Base-by-base conservation (phyloP, 2,329 filamentous ascomycete genomes). In the Dryadomyces sulphureus region DNA sequence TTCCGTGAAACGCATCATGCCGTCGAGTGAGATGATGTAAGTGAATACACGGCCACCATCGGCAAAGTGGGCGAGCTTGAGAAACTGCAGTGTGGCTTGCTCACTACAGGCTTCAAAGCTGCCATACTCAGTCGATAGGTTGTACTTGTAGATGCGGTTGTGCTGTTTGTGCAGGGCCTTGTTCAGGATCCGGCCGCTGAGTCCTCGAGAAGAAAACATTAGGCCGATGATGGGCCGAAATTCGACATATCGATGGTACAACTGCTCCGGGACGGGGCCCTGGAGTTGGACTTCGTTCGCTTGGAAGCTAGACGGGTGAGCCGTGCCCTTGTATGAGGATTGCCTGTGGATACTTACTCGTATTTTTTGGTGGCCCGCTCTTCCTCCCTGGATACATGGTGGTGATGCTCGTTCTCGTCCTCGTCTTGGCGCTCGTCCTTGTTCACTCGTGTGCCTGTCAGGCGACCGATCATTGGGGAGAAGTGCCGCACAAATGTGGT, bases 211-310 rank as follows among this genome's bases (percentile, higher is more conserved):
- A 1, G 79, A 82, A 63, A 94, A 96, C 79, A 95, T 93, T 52
- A 79, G 77, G 43, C 84, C 85, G 46, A 96, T 84, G 57, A 94
- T 86, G 22, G 89, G 88, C 47, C 79, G 83, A 63, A 95, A 95
- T 60, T 94, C 89, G 48, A 95, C 89, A 57, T 84, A 96, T 53
- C 88, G 83, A 60, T 95, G 89, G 60, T 94, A 94, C 30, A 96
- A 69, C 50, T 79, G 69, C 2, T 77, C 67, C 0, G 90, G 89
- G 0, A 92, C 81, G 0, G 90, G 90, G 0, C 90, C 90, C 40
- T 75, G 70, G 7, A 96, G 72, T 60, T 95, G 90, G 56, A 95
- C 79, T 60, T 95, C 84, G 59, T 87, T 89, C 35, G 90, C 85
- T 69, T 94, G 89, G 63, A 96, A 96, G 62, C 84, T 89, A 43